Percentiles rank a stretch among this genome's conserved stretches.
Conservation (phyloP, 768 basidiomycete species). For the Termitomyces sp. region DNA sequence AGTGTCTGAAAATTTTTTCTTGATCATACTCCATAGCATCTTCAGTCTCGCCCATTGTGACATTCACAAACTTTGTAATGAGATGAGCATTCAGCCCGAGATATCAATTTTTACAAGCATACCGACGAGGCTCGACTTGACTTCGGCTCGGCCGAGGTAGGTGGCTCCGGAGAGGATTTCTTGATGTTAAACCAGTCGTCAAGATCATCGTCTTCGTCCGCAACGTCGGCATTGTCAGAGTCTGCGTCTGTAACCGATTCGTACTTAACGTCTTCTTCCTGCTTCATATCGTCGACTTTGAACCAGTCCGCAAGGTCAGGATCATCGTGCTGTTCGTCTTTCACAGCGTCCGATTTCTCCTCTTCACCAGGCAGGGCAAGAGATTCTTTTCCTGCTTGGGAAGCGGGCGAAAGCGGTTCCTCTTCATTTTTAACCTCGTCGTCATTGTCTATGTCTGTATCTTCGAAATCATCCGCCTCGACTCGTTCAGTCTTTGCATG, state of each 20-base stretch:
- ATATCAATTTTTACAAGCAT: not conserved
- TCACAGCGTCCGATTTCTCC: constrained; percentile 22
- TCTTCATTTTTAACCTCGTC: constrained; percentile 9
- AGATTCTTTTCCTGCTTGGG: not conserved
- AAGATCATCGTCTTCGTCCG: constrained; percentile 26
- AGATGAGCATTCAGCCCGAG: not conserved
- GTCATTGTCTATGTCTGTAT: constrained; percentile 25
- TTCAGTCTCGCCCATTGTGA: constrained; percentile 69
- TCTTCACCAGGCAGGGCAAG: constrained; percentile 7
- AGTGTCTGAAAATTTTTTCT: constrained; percentile 73
- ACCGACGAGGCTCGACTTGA: constrained; percentile 6
- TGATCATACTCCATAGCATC: constrained; percentile 75
- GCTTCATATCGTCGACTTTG: constrained; percentile 36
- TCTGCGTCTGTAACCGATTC: constrained; percentile 64
- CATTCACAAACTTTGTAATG: constrained; percentile 22
- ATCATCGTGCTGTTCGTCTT: constrained; percentile 29
- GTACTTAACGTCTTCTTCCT: constrained; percentile 18
- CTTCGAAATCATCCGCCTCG: constrained; percentile 48
- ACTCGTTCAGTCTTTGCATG: constrained; percentile 54
- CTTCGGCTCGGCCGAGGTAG: not conserved
- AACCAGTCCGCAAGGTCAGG: constrained; percentile 58
- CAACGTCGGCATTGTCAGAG: constrained; percentile 62
- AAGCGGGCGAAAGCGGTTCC: not conserved
- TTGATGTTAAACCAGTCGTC: constrained; percentile 38
- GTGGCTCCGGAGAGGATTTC: constrained; percentile 9